Conservation (phyloP, 176 grass and related monocot species). For the Bolboschoenus planiculmis region DNA sequence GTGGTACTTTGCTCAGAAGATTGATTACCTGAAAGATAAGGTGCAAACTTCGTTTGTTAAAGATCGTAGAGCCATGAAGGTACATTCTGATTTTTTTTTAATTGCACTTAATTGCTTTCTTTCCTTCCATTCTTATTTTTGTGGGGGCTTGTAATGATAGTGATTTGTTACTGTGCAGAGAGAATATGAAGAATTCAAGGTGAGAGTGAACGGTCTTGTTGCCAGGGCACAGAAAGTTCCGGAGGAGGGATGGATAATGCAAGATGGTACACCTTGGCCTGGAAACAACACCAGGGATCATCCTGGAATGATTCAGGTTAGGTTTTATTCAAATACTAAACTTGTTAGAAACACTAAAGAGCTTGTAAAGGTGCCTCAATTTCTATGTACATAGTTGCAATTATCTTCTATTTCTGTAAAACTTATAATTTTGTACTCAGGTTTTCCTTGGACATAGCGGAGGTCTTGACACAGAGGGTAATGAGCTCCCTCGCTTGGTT, state of each 20-base stretch:
- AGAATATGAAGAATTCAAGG: constrained; percentile 99
- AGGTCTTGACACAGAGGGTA: constrained; percentile 78
- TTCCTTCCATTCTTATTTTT: neutral
- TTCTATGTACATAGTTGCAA: neutral
- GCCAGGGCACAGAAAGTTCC: constrained; percentile 97
- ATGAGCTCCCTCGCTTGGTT: constrained; percentile 93
- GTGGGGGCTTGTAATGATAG: constrained; percentile 5
- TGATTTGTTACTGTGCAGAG: constrained; percentile 45
- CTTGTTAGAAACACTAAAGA: constrained; percentile 19
- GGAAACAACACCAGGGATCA: constrained; percentile 99
- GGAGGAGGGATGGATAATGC: constrained; percentile 98
- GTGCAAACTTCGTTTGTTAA: constrained; percentile 84
- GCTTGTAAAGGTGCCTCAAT: constrained; percentile 7
- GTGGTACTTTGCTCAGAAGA: constrained; percentile 89
- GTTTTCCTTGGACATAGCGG: constrained; percentile 98
- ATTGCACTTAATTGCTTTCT: neutral
- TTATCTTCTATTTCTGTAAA: neutral
- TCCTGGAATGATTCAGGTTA: constrained; percentile 99
- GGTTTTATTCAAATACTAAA: neutral
- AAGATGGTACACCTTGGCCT: constrained; percentile 98
- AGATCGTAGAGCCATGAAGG: constrained; percentile 99
- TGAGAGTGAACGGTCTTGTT: constrained; percentile 80
- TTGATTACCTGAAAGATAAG: constrained; percentile 98
- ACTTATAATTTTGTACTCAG: constrained; percentile 31
- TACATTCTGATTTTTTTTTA: constrained; percentile 31